These are phyloP conservation scores for Pseudozyma tsukubaensis DNA, from an alignment of 1,284 basidiomycete species.

Conservation along the genomic window DNA sequence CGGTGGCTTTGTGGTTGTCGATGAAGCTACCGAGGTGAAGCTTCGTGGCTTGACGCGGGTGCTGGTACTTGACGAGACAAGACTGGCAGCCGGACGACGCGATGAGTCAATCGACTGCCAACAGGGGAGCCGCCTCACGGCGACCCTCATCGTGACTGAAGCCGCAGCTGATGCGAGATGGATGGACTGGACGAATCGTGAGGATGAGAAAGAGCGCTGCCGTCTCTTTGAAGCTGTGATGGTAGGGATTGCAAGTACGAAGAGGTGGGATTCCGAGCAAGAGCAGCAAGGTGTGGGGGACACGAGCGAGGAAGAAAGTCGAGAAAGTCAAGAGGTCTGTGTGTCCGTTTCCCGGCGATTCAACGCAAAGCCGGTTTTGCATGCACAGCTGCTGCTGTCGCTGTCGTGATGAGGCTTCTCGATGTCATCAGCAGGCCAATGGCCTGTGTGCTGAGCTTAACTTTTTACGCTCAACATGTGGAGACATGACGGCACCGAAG, in stretches of 20 bases:
- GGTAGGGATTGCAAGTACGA: too few relatives aligned
- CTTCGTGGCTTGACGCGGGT: slow-evolving; percentile 12
- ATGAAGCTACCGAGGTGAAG: slow-evolving; percentile 16
- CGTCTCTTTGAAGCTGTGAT: not conserved
- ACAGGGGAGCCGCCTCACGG: slow-evolving; percentile 37
- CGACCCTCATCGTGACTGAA: slow-evolving; percentile 35
- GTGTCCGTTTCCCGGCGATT: slow-evolving; percentile 3
- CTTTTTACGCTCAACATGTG: too few relatives aligned
- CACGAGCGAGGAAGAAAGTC: not conserved
- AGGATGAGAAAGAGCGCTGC: not conserved
- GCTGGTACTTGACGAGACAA: slow-evolving; percentile 9
- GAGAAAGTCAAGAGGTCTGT: not conserved
- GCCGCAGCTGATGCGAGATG: slow-evolving; percentile 11
- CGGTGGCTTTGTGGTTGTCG: not conserved
- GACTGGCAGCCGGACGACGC: slow-evolving; percentile 13
- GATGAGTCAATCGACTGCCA: slow-evolving; percentile 16
- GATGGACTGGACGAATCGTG: not conserved
- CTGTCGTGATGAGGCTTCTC: not conserved
- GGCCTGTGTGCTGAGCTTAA: not conserved
- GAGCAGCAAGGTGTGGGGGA: too few relatives aligned
- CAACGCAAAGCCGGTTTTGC: slow-evolving; percentile 7
- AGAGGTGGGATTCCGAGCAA: too few relatives aligned
- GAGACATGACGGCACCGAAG: slow-evolving; percentile 1
- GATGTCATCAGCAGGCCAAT: slow-evolving; percentile 3
- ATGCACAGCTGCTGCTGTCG: too few relatives aligned